Percentiles rank a stretch among this genome's conserved stretches.
Evolutionary conservation across 257 asterid genomes (phyloP).

Genomic region (Salvia rosmarinus): DNA sequence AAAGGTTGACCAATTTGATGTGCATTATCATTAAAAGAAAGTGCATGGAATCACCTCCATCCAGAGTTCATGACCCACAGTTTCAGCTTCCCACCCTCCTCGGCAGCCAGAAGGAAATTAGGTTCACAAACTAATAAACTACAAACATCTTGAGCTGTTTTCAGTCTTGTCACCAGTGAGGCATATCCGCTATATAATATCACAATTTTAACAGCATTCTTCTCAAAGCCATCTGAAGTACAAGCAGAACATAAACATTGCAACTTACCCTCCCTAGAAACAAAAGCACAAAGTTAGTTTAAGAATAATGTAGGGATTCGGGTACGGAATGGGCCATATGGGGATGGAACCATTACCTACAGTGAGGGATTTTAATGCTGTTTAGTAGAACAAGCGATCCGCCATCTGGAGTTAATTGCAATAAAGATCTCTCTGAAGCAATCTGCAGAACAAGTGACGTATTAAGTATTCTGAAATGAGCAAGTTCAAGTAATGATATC

Average conservation of each 20-base stretch:
- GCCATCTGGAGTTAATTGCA: slow-evolving; percentile 82
- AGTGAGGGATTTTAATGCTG: slow-evolving; percentile 67
- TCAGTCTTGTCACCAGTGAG: slow-evolving; percentile 62
- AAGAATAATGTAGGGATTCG: slow-evolving; percentile 27
- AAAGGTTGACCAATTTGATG: slow-evolving; percentile 28
- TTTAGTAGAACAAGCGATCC: slow-evolving; percentile 66
- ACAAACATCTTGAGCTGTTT: slow-evolving; percentile 53
- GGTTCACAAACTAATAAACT: slow-evolving; percentile 83
- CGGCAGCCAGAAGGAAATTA: slow-evolving; percentile 77
- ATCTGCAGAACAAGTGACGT: slow-evolving; percentile 48
- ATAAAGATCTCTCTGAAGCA: slow-evolving; percentile 50
- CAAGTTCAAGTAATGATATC: slow-evolving; percentile 32
- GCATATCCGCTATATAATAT: slow-evolving; percentile 66
- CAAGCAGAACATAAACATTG: slow-evolving; percentile 73
- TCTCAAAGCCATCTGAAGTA: slow-evolving; percentile 54
- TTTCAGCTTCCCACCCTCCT: slow-evolving; percentile 77
- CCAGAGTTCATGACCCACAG: slow-evolving; percentile 83
- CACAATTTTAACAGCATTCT: slow-evolving; percentile 76
- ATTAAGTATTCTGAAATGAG: slow-evolving; percentile 29
- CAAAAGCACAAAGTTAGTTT: slow-evolving; percentile 33
- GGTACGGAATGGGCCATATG: slow-evolving; percentile 22
- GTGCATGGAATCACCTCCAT: slow-evolving; percentile 75
- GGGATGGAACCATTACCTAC: slow-evolving; percentile 58
- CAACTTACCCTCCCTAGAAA: slow-evolving; percentile 66
- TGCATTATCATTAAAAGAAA: slow-evolving; percentile 10